A percentile compares a stretch with the other conserved stretches of the same genome.
Evolutionary conservation across 1,284 basidiomycete species (phyloP).

Genomic region (Athelia psychrophila): DNA sequence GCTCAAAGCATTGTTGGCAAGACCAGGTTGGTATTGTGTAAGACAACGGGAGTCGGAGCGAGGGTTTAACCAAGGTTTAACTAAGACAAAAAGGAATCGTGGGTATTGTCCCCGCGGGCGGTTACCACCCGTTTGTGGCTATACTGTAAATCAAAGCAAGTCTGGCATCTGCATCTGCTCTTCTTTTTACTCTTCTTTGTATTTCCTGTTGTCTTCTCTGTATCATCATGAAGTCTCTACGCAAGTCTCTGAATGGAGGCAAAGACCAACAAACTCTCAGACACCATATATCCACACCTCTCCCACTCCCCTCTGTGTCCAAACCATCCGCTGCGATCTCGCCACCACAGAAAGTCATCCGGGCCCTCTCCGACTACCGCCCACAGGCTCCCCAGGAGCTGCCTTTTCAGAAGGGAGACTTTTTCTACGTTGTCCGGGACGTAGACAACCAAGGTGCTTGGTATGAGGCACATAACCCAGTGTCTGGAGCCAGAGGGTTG

Average conservation of each 20-base stretch:
- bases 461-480: constrained; percentile 91
- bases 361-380: constrained; percentile 72
- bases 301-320: constrained; percentile 60
- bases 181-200: constrained; percentile 12
- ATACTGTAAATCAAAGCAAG: too few species aligned
- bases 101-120: too few species aligned
- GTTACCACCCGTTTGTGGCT: too few species aligned
- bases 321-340: constrained; percentile 68
- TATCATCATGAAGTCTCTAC: constrained; percentile 88
- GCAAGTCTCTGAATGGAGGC: constrained; percentile 77
- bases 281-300: constrained; percentile 66
- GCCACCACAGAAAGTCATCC: constrained; percentile 95
- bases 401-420: constrained; percentile 92
- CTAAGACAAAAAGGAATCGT: too few species aligned
- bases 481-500: constrained; percentile 87
- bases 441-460: constrained; percentile 53
- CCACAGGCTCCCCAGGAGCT: constrained; percentile 84
- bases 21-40: too few species aligned
- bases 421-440: constrained; percentile 93
- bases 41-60: too few species aligned
- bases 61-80: too few species aligned
- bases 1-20: too few species aligned
- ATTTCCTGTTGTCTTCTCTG: constrained; percentile 21
- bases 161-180: neutral
- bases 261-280: constrained; percentile 49